Evolutionary conservation across 108 stramenopile species (phyloP).

Genomic region (Nitzschia palea): DNA sequence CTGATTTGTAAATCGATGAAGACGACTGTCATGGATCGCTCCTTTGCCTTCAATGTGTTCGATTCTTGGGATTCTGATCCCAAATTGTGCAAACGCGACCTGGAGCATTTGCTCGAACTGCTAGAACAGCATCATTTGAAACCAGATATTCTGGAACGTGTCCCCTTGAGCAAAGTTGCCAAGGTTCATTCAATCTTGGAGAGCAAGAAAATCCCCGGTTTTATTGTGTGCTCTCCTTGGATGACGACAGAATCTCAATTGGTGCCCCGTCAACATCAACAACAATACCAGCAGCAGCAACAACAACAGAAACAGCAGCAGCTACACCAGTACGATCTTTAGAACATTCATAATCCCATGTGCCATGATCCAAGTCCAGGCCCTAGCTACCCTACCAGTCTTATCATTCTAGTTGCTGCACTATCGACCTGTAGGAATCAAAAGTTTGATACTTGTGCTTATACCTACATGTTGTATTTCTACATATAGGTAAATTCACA

Average conservation of each 20-base stretch:
- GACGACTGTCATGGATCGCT: constrained; percentile 32
- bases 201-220: constrained; percentile 30
- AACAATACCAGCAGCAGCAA: too few relatives aligned
- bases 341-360: too few relatives aligned
- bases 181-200: constrained; percentile 59
- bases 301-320: background rate
- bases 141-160: constrained; percentile 53
- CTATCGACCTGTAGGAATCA: too few relatives aligned
- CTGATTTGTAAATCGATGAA: constrained; percentile 24
- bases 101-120: constrained; percentile 62
- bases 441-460: too few relatives aligned
- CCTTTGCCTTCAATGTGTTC: constrained; percentile 43
- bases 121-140: constrained; percentile 40
- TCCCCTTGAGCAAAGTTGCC: constrained; percentile 64
- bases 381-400: too few relatives aligned
- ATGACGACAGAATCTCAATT: too few relatives aligned
- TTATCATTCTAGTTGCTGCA: too few relatives aligned
- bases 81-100: constrained; percentile 52
- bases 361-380: too few relatives aligned
- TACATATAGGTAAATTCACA: too few relatives aligned
- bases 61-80: constrained; percentile 55
- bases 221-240: constrained; percentile 58
- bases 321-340: too few relatives aligned
- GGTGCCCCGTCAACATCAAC: too few relatives aligned
- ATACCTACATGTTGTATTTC: too few relatives aligned